Evolutionary conservation across 2,329 filamentous ascomycete species (phyloP).

Genomic region (Teratosphaeria destructans): DNA sequence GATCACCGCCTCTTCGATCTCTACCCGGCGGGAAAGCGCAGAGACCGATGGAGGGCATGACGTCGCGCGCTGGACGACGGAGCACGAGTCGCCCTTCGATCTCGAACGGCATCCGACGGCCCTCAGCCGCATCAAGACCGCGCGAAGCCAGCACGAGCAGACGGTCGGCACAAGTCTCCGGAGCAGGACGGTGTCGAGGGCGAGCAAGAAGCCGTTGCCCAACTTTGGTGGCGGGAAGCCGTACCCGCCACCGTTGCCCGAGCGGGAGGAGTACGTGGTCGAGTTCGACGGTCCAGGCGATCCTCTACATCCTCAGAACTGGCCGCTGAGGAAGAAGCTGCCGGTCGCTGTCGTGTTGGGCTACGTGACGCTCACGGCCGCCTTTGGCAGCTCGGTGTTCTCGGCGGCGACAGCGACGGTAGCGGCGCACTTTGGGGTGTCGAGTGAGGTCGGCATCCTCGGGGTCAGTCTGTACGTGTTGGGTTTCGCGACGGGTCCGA

Average conservation of each 20-base stretch:
- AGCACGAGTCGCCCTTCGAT: slow-evolving; percentile 38
- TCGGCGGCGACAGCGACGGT: slow-evolving; percentile 36
- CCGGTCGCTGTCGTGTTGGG: slow-evolving; percentile 57
- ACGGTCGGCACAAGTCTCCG: slow-evolving; percentile 50
- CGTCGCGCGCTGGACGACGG: slow-evolving; percentile 54
- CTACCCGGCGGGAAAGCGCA: slow-evolving; percentile 27
- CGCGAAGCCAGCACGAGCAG: slow-evolving; percentile 55
- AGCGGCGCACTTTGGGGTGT: slow-evolving; percentile 32
- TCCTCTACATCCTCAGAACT: slow-evolving; percentile 79
- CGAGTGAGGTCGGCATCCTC: slow-evolving; percentile 35
- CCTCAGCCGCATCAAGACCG: slow-evolving; percentile 60
- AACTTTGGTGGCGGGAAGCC: slow-evolving; percentile 54
- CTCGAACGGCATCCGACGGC: slow-evolving; percentile 60
- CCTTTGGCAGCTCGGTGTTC: slow-evolving; percentile 51
- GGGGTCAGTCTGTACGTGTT: slow-evolving; percentile 36
- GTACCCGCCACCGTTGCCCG: slow-evolving; percentile 6
- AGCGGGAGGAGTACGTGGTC: slow-evolving; percentile 55
- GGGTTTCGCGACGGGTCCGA: slow-evolving; percentile 30
- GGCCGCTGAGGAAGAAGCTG: slow-evolving; percentile 70
- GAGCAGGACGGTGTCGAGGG: slow-evolving; percentile 36
- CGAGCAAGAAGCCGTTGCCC: slow-evolving; percentile 51
- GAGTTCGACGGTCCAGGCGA: slow-evolving; percentile 76
- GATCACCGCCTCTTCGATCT: slow-evolving; percentile 28
- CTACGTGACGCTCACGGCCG: slow-evolving; percentile 60
- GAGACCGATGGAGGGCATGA: slow-evolving; percentile 29